These are phyloP conservation scores for Geoglossum glabrum DNA, from an alignment of 495 filamentous ascomycete species.

Conservation along the genomic window DNA sequence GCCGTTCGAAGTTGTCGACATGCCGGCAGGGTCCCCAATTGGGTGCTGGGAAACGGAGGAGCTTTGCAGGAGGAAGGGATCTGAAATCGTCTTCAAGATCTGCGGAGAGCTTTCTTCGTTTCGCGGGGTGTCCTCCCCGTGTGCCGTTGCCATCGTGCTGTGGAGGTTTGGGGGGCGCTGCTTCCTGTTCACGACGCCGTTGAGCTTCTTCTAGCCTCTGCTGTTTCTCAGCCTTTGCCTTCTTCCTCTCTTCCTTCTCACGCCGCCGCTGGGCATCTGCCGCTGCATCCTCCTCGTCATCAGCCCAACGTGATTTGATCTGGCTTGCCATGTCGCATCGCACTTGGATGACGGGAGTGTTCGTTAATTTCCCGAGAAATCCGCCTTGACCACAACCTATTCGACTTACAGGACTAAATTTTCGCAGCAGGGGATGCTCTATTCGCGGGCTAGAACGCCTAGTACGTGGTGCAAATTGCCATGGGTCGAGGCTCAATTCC, in stretches of 20 bases:
- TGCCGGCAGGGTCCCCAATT: slow-evolving; percentile 58
- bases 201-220: slow-evolving; percentile 39
- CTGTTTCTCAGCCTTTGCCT: slow-evolving; percentile 64
- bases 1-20: slow-evolving; percentile 72
- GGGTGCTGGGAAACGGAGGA: slow-evolving; percentile 50
- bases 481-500: background rate
- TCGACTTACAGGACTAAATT: background rate
- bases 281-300: slow-evolving; percentile 50
- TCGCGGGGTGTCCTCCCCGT: slow-evolving; percentile 27
- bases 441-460: background rate
- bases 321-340: slow-evolving; percentile 35
- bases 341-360: background rate
- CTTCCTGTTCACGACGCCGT: slow-evolving; percentile 13
- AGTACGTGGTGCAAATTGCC: background rate
- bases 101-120: slow-evolving; percentile 30
- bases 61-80: slow-evolving; percentile 13
- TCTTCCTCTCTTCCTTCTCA: slow-evolving; percentile 32
- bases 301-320: slow-evolving; percentile 66
- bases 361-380: background rate
- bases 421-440: background rate
- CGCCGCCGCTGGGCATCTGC: slow-evolving; percentile 27
- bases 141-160: slow-evolving; percentile 13
- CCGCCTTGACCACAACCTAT: background rate
- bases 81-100: slow-evolving; percentile 9
- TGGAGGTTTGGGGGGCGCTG: slow-evolving; percentile 4